These are phyloP conservation scores for Cudoniella acicularis DNA, from an alignment of 495 filamentous ascomycete species.

Conservation along the genomic window DNA sequence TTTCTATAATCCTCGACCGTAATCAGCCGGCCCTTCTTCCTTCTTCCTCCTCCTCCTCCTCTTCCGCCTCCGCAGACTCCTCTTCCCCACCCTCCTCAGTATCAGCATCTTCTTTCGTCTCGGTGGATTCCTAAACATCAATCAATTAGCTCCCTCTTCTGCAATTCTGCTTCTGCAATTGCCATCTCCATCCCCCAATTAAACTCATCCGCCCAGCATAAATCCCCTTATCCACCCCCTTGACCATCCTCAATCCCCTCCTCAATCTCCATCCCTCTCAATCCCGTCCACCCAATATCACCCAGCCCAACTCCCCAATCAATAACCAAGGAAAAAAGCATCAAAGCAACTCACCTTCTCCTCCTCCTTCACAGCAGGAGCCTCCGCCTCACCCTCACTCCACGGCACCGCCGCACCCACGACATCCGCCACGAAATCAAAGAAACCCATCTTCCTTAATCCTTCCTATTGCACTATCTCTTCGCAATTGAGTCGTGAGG, in stretches of 20 bases:
- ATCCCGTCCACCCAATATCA: not conserved
- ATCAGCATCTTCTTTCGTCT: constrained; percentile 6
- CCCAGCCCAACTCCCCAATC: not conserved
- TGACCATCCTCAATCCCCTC: too few relatives aligned
- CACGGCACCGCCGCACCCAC: constrained; percentile 53
- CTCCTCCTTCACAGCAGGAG: constrained; percentile 28
- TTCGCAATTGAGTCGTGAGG: constrained; percentile 16
- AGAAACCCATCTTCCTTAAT: constrained; percentile 50
- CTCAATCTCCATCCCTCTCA: too few relatives aligned
- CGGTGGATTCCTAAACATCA: not conserved
- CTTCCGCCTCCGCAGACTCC: constrained; percentile 35
- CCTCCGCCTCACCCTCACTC: constrained; percentile 52
- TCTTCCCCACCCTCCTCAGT: constrained; percentile 3
- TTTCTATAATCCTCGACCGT: too few relatives aligned
- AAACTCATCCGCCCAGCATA: too few relatives aligned
- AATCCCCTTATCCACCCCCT: too few relatives aligned
- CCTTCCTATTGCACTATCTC: not conserved
- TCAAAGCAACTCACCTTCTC: constrained; percentile 3
- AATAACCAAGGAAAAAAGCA: not conserved
- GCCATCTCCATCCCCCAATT: too few relatives aligned
- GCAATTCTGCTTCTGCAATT: not conserved
- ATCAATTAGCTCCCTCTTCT: not conserved
- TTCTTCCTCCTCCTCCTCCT: constrained; percentile 48
- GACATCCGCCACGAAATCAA: constrained; percentile 50
- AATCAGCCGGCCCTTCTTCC: constrained; percentile 68